Percentiles rank a stretch among this genome's conserved stretches.
Conservation (phyloP, 2,329 filamentous ascomycete species). For the Pseudogymnoascus sp. region DNA sequence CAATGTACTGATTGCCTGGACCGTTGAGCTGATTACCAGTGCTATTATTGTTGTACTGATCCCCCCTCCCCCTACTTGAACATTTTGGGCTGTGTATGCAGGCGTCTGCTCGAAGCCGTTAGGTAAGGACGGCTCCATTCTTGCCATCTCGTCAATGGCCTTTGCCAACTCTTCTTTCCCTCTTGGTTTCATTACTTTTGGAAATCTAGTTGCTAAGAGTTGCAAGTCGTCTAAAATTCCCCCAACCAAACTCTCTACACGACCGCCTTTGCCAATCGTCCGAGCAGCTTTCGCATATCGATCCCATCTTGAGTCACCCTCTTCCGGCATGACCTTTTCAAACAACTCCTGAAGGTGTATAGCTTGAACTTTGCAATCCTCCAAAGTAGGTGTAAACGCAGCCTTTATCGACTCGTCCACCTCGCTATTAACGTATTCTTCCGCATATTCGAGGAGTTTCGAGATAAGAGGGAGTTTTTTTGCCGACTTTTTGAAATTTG, state of each 20-base stretch:
- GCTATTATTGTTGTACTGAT: not conserved
- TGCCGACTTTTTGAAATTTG: conserved; percentile 10
- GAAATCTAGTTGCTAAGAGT: conserved; percentile 15
- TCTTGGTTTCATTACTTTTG: conserved; percentile 12
- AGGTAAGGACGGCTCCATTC: not conserved
- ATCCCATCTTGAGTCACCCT: conserved; percentile 11
- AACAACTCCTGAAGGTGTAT: not conserved
- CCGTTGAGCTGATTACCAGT: not conserved
- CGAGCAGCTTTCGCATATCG: conserved; percentile 16
- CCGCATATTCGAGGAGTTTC: not conserved
- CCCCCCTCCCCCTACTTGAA: not conserved
- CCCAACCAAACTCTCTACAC: conserved; percentile 14
- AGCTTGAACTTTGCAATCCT: not conserved
- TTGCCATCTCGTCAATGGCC: conserved; percentile 14
- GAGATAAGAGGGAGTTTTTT: not conserved
- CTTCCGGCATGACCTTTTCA: conserved; percentile 15
- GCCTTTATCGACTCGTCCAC: not conserved
- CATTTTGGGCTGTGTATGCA: not conserved
- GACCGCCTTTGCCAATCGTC: conserved; percentile 14
- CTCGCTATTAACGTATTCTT: not conserved
- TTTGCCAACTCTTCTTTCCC: not conserved
- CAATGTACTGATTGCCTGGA: not conserved
- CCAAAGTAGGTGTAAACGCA: not conserved
- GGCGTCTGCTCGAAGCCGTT: not conserved
- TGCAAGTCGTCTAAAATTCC: conserved; percentile 15